Base-by-base conservation (phyloP, 495 filamentous ascomycete genomes). In the Annulohypoxylon bovei region DNA sequence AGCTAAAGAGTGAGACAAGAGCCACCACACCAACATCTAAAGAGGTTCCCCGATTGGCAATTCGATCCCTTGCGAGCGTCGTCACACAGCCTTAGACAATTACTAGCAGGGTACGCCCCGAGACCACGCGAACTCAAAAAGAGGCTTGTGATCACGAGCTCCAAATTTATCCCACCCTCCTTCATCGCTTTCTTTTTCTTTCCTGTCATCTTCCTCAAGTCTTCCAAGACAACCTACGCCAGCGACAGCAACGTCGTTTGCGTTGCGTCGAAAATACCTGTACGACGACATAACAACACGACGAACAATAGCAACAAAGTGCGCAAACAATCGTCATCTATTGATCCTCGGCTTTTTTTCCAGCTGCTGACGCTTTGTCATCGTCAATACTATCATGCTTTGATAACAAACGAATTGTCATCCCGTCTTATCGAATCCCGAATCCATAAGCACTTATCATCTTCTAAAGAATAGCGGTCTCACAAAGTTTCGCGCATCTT, bases 321-420 rank as follows among this genome's bases (percentile, higher is more conserved):
- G 8, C 54, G 9, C 32, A 20, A n/a, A 56, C 30, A 33, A 33
- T 28, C 3, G n/a, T 8, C 44, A 50, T 67, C 57, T 8, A 12
- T 63, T 25, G 11, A 25, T 18, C 9, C 11, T 46, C 28, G 11
- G 22, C 3, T 37, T 28, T 57, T 16, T 57, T 71, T 50, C n/a
- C 8, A 12, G 40, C 32, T 50, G 22, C 6, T 22, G 22, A 53
- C 55, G 7, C 39, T 61, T 47, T 12, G 35, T 33, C 25, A 22
- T 47, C 9, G 20, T 33, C 25, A 23, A 22, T 23, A 22, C 18
- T 5, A 22, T 12, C 16, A 53, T 56, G 47, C 18, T 47, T 14
- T 37, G 33, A 58, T 55, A 62, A 71, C 68, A 66, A 66, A 66
- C 57, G 12, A 18, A 66, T 71, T 62, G 52, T 66, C 20, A 49